Evolutionary conservation across 495 filamentous ascomycete species (phyloP), one percentile per base, ranked within the genome.

Genomic region (Pyrenula aspistea): DNA sequence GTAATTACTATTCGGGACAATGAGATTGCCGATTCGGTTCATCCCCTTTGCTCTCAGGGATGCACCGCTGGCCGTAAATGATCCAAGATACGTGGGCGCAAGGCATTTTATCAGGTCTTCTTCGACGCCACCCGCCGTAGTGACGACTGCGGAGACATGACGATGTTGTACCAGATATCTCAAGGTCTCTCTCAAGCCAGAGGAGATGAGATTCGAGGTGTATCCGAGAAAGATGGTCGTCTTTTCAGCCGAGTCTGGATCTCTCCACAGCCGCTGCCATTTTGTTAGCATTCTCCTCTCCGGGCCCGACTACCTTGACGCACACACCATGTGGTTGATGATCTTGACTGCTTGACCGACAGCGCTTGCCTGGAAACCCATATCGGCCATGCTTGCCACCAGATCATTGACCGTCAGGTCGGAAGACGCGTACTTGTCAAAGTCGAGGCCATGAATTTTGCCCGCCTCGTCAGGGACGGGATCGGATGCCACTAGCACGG

Each of bases 71-170:
- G 86, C 83, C 52, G 72, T 74, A 73, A 97, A 97, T 10, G 85
- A 82, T 25, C 88, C 91, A 60, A 96, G 81, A 66, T 97, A 97
- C 10, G 94, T 99, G 20, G 87, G 85, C 2, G 83, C 93, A 0
- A 97, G 82, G 61, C 94, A 97, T 72, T 99, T 99, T 76, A 97
- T 97, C 50, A 99, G 77, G 66, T 97, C 93, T 68, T 99, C 93
- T 69, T 99, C 93, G 25, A 99, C 80, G 2, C 91, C 94, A n/a
- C 93, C 93, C 0, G 94, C 93, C 1, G 93, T 94, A 15, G 92
- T 94, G 56, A 99, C 94, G 60, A 97, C 87, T 56, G 85, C 87
- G 0, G 88, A 91, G 57, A 97, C 83, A 66, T 97, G 91, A 31
- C 82, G 80, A 70, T 97, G 89, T 68, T 96, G 80, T 12, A 95